phyloP scores from a whole-genome alignment of 179 eudicot genomes.

The Beta corolliflora region DNA sequence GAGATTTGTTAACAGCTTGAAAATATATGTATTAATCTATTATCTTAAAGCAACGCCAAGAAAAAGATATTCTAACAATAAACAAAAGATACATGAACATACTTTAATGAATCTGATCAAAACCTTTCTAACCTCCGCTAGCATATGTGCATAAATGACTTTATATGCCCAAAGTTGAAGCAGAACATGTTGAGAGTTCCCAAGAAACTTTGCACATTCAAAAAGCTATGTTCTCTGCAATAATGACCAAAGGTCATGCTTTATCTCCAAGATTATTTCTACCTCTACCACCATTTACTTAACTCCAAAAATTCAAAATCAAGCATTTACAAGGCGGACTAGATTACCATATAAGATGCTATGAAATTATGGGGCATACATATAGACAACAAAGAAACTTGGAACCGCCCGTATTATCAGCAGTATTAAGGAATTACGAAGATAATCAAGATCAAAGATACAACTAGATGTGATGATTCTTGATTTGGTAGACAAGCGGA shows the following conservation, averaged over 20 bases:
- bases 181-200: conserved; percentile 81
- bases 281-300: neutral
- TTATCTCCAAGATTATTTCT: conserved; percentile 14
- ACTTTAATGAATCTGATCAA: conserved; percentile 78
- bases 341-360: neutral
- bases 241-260: conserved; percentile 20
- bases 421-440: no score
- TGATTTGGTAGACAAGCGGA: no score
- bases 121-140: conserved; percentile 91
- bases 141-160: conserved; percentile 85
- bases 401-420: no score
- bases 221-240: conserved; percentile 86
- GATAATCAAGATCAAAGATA: no score
- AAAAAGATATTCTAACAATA: conserved; percentile 21
- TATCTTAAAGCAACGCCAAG: no score
- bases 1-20: no score
- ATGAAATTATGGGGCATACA: no score
- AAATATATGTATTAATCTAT: no score
- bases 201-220: conserved; percentile 86
- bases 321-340: neutral
- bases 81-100: conserved; percentile 25
- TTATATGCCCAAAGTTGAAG: conserved; percentile 87
- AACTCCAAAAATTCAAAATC: neutral
- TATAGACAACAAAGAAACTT: no score
- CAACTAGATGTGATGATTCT: no score